phyloP scores from a whole-genome alignment of 176 grass and related monocot species.

The Eleusine indica region DNA sequence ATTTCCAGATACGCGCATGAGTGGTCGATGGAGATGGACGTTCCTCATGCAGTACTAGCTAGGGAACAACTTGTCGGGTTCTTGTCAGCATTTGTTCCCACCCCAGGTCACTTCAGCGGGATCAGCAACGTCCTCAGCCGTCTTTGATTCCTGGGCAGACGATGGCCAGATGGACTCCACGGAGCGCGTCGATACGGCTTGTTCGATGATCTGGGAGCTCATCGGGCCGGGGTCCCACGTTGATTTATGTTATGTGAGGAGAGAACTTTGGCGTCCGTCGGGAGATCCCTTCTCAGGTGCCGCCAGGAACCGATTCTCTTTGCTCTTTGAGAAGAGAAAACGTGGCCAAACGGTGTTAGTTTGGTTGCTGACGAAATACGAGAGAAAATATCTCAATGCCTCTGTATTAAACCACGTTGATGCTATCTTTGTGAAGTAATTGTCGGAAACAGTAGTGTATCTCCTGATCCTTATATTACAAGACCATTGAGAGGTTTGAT shows the following conservation, averaged over 20 bases:
- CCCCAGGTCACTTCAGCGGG: not conserved
- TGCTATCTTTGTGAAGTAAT: too few relatives aligned
- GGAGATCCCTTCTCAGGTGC: conserved; percentile 2
- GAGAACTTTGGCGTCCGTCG: not conserved
- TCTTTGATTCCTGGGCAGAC: not conserved
- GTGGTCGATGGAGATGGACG: too few relatives aligned
- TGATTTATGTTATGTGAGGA: not conserved
- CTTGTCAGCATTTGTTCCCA: not conserved
- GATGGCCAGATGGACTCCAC: not conserved
- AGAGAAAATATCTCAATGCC: not conserved
- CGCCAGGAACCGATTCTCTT: not conserved
- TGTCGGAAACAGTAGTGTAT: too few relatives aligned
- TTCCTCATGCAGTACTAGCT: too few relatives aligned
- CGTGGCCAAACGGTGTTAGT: not conserved
- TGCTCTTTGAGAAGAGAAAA: not conserved
- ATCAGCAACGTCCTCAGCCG: not conserved
- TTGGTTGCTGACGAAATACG: not conserved
- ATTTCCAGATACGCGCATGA: not conserved
- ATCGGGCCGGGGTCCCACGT: not conserved
- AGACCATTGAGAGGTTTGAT: too few relatives aligned
- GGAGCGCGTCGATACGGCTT: not conserved
- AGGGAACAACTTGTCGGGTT: not conserved
- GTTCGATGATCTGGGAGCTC: not conserved
- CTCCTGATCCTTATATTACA: too few relatives aligned
- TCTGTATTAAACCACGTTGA: not conserved